Base-by-base conservation (phyloP, 345 rosid species). In the Eucalyptus sp. region DNA sequence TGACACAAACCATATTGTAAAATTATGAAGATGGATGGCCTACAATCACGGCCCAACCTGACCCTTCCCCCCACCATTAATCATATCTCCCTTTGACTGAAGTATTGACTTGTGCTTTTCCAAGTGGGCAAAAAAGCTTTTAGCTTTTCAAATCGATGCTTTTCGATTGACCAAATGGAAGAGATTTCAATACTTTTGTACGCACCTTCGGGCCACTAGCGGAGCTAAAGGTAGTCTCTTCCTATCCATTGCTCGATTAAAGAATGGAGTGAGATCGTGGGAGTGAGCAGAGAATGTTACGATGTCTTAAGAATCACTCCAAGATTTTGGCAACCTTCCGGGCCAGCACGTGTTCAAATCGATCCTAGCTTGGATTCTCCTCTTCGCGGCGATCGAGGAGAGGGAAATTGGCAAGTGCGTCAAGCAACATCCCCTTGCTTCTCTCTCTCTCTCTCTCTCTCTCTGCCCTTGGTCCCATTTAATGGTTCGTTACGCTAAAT, bases 401-500 rank as follows among this genome's bases (percentile, higher is more conserved):
- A 83, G 50, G 87, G 50, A 31, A 58, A 56, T 88, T 91, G 91
- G 90, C 95, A 89, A 93, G 92, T 90, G 92, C 97, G 95, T 95
- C 90, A 97, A 95, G 98, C 95, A 95, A 94, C 92, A 90, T 88
- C 79, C 92, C 90, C 88, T 44, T 87, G 68, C 89, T 91, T 92
- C 60, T 60, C 90, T 93, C 91, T 85, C 86, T 93, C 91, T 85
- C 86, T 44, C 56, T 80, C 91, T n/a, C 86, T 87, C 90, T 91
- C 93, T 80, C 94, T 7, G 37, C 81, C 81, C 46, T 17, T 10
- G 43, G 84, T 76, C 48, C 43, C 48, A 76, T 90, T 96, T 93
- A 93, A 93, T 91, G 94, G 96, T 95, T 95, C 98, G 98, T 97
- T 94, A 97, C 98, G 98, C 97, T 95, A 96, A 97, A 95, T 96